Percentiles rank a stretch among this genome's conserved stretches.
These are phyloP conservation scores for Fusarium lyarnte DNA, from an alignment of 2,329 filamentous ascomycete species.

Conservation along the genomic window DNA sequence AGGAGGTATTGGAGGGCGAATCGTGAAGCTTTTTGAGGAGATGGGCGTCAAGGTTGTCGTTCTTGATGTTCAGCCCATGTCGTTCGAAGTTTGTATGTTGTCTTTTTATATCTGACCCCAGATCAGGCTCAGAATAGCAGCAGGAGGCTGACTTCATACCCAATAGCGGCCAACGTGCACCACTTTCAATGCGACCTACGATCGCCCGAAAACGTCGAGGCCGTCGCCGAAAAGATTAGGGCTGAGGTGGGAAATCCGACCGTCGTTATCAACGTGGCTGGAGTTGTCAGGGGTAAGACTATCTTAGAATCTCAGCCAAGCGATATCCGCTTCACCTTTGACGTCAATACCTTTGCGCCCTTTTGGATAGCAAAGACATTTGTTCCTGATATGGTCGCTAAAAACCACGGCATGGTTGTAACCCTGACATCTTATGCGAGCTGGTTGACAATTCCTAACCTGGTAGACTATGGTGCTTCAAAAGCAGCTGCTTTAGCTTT, in stretches of 20 bases:
- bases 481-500: constrained; percentile 75
- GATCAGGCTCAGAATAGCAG: not conserved
- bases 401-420: constrained; percentile 77
- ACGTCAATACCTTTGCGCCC: constrained; percentile 75
- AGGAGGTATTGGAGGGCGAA: constrained; percentile 74
- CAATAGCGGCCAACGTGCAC: constrained; percentile 61
- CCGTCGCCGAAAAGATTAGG: constrained; percentile 63
- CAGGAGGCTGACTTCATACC: constrained; percentile 14
- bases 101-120: not conserved
- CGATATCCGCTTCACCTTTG: constrained; percentile 73
- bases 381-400: constrained; percentile 69
- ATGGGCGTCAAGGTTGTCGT: constrained; percentile 74
- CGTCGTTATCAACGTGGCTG: constrained; percentile 78
- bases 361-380: constrained; percentile 75
- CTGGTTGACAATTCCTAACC: constrained; percentile 67
- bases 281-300: constrained; percentile 68
- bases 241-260: constrained; percentile 70
- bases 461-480: constrained; percentile 74
- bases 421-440: constrained; percentile 73
- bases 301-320: constrained; percentile 67
- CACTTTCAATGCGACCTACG: constrained; percentile 78
- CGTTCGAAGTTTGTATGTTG: constrained; percentile 59
- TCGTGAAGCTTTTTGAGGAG: constrained; percentile 73
- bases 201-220: constrained; percentile 61
- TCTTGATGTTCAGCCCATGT: constrained; percentile 73